phyloP scores from a whole-genome alignment of 768 basidiomycete species.

The Russula ochroleuca region DNA sequence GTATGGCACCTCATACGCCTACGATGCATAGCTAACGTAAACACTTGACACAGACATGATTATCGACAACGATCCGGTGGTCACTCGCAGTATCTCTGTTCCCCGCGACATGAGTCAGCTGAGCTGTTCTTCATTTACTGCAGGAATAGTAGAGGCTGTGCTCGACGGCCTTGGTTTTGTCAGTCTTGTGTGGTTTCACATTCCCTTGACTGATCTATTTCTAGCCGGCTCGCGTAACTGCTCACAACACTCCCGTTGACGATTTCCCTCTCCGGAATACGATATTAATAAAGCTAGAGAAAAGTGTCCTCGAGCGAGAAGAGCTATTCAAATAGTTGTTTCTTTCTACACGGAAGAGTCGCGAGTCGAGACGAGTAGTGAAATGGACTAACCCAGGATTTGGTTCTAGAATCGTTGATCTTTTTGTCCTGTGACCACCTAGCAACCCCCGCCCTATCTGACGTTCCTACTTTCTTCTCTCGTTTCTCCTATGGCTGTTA shows the following conservation, averaged over 20 bases:
- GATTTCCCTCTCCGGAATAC: conserved; percentile 82
- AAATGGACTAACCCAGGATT: not conserved
- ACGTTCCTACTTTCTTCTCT: conserved; percentile 6
- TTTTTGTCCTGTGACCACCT: conserved; percentile 12
- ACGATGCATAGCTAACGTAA: conserved; percentile 17
- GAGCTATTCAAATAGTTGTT: conserved; percentile 70
- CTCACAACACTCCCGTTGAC: conserved; percentile 84
- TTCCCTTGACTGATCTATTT: conserved; percentile 11
- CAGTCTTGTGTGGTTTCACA: conserved; percentile 36
- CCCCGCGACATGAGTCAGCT: conserved; percentile 92
- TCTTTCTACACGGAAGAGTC: not conserved
- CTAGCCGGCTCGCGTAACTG: conserved; percentile 94
- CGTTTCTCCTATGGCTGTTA: conserved; percentile 45
- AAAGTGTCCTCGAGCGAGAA: conserved; percentile 89
- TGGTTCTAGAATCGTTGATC: conserved; percentile 13
- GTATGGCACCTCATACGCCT: conserved; percentile 40
- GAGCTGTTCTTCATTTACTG: conserved; percentile 95
- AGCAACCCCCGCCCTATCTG: not conserved
- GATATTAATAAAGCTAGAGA: conserved; percentile 96
- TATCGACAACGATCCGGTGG: conserved; percentile 89
- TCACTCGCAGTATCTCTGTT: conserved; percentile 89
- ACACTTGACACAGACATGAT: conserved; percentile 74
- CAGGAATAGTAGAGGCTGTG: conserved; percentile 95
- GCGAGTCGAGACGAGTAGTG: conserved; percentile 9
- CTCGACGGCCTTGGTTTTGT: conserved; percentile 93